phyloP scores from a whole-genome alignment of 148 eudicot genomes.

The Gaultheria prostrata region DNA sequence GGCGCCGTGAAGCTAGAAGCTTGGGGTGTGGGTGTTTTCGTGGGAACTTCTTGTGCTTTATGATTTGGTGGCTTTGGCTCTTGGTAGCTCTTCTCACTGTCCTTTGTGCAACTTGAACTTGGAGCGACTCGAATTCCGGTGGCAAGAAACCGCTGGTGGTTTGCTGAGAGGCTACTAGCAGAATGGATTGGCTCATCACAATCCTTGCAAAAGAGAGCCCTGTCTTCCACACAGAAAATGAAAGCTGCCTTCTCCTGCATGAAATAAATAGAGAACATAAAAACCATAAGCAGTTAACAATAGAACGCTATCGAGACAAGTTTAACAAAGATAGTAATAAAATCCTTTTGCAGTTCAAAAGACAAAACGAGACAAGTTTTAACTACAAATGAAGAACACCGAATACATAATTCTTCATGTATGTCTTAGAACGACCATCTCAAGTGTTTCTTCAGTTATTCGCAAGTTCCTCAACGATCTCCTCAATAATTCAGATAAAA shows the following conservation, averaged over 20 bases:
- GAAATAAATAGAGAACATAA: slow-evolving; percentile 13
- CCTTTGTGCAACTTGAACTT: slow-evolving; percentile 39
- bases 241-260: slow-evolving; percentile 87
- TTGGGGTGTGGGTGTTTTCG: slow-evolving; percentile 39
- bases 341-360: too few species aligned
- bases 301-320: not conserved
- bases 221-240: slow-evolving; percentile 95
- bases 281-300: not conserved
- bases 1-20: slow-evolving; percentile 40
- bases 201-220: slow-evolving; percentile 87
- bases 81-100: slow-evolving; percentile 31
- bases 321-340: too few species aligned
- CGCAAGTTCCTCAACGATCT: too few species aligned
- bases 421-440: too few species aligned
- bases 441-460: too few species aligned
- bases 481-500: too few species aligned
- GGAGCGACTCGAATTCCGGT: slow-evolving; percentile 80
- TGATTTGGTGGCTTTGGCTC: slow-evolving; percentile 60
- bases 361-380: too few species aligned
- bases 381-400: not conserved
- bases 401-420: not conserved
- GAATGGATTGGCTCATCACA: slow-evolving; percentile 83
- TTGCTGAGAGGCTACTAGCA: slow-evolving; percentile 62
- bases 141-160: slow-evolving; percentile 87
- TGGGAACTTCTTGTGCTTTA: slow-evolving; percentile 37